Percentiles rank a stretch among this genome's conserved stretches.
Evolutionary conservation across 2,329 filamentous ascomycete species (phyloP).

Genomic region (Intubia oerlemansii): DNA sequence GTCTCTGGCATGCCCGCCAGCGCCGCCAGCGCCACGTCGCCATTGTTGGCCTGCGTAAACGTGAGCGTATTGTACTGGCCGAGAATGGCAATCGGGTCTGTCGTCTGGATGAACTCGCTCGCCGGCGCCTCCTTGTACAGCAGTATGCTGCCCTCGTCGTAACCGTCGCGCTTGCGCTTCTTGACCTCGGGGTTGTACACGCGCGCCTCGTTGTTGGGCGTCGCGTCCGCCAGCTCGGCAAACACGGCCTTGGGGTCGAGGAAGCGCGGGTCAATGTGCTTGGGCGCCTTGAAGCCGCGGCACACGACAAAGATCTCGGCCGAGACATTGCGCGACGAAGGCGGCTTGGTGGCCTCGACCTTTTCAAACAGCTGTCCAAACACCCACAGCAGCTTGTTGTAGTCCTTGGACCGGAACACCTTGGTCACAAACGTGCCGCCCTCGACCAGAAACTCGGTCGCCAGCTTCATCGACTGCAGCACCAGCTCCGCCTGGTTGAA

Average conservation of each 20-base stretch:
- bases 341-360: constrained; percentile 93
- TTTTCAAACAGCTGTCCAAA: constrained; percentile 92
- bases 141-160: constrained; percentile 86
- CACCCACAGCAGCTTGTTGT: constrained; percentile 89
- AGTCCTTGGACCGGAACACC: constrained; percentile 92
- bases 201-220: constrained; percentile 90
- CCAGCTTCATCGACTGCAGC: constrained; percentile 76
- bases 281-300: constrained; percentile 84
- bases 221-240: constrained; percentile 66
- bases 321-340: constrained; percentile 85
- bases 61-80: constrained; percentile 67
- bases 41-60: constrained; percentile 60
- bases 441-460: constrained; percentile 76
- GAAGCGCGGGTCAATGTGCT: constrained; percentile 79
- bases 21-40: constrained; percentile 70
- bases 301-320: constrained; percentile 98
- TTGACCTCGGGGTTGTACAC: constrained; percentile 96
- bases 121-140: constrained; percentile 80
- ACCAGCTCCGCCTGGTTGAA: constrained; percentile 93
- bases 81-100: constrained; percentile 80
- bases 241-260: constrained; percentile 80
- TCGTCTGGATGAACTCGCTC: constrained; percentile 84
- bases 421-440: constrained; percentile 94
- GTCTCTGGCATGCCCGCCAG: constrained; percentile 74
- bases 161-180: constrained; percentile 93